phyloP scores from a whole-genome alignment of 2,329 filamentous ascomycete genomes.

The Peltaster fructicola region DNA sequence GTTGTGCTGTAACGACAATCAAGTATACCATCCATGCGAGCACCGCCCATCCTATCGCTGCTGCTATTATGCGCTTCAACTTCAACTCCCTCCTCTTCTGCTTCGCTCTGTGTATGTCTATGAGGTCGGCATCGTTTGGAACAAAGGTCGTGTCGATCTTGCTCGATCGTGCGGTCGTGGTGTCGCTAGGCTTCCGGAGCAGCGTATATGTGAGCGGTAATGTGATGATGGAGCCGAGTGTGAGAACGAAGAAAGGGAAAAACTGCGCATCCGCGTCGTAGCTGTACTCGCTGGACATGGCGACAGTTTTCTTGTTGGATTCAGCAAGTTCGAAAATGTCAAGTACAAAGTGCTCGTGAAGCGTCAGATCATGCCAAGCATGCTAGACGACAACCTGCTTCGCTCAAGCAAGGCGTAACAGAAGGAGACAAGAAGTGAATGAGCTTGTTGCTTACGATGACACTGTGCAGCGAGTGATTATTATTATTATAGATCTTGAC shows the following conservation, averaged over 20 bases:
- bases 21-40: slow-evolving; percentile 89
- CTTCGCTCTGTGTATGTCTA: slow-evolving; percentile 64
- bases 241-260: slow-evolving; percentile 97
- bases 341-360: no score
- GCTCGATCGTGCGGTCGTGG: slow-evolving; percentile 60
- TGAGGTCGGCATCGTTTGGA: slow-evolving; percentile 65
- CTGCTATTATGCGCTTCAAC: slow-evolving; percentile 65
- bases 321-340: no score
- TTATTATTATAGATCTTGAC: no score
- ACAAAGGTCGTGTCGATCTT: slow-evolving; percentile 69
- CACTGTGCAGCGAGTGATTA: no score
- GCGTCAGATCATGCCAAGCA: no score
- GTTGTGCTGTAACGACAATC: slow-evolving; percentile 59
- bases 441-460: no score
- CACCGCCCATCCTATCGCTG: slow-evolving; percentile 58
- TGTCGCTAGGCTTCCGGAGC: slow-evolving; percentile 53
- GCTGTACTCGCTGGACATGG: slow-evolving; percentile 87
- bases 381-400: no score
- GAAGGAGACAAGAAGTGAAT: no score
- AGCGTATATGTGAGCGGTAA: slow-evolving; percentile 80
- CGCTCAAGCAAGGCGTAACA: no score
- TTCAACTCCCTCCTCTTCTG: slow-evolving; percentile 82
- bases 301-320: slow-evolving; percentile 17
- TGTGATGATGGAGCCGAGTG: slow-evolving; percentile 71
- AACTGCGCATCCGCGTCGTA: slow-evolving; percentile 98